Percentiles rank a stretch among this genome's conserved stretches.
Evolutionary conservation across 2,329 filamentous ascomycete species (phyloP).

Genomic region (Chrysoporthe austroafricana): DNA sequence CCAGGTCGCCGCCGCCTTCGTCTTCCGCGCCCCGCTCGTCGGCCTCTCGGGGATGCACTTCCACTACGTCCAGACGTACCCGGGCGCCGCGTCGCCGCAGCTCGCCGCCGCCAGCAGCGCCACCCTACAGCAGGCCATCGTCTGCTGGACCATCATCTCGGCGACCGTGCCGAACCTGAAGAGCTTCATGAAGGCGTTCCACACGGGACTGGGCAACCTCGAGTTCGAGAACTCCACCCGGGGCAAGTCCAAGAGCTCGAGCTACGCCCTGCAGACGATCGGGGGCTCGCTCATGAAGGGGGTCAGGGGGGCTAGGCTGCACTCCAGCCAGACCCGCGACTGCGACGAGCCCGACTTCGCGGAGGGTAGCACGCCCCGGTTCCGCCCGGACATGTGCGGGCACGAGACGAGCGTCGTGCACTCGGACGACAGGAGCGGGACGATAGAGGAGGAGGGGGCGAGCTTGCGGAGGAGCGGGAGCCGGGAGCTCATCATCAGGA

Average conservation of each 20-base stretch:
- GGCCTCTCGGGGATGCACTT: constrained; percentile 27
- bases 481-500: constrained; percentile 31
- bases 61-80: constrained; percentile 23
- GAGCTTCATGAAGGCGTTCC: constrained; percentile 32
- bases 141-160: constrained; percentile 32
- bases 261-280: constrained; percentile 15
- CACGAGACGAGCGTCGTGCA: constrained; percentile 9
- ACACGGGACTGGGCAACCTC: constrained; percentile 17
- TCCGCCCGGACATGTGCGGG: constrained; percentile 2
- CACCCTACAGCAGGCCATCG: constrained; percentile 30
- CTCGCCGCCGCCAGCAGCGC: constrained; percentile 29
- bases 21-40: constrained; percentile 32
- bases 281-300: constrained; percentile 9
- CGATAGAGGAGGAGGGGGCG: constrained; percentile 16
- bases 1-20: constrained; percentile 31
- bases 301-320: not conserved
- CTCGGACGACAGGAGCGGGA: constrained; percentile 1
- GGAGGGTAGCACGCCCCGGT: not conserved
- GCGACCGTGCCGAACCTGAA: constrained; percentile 33
- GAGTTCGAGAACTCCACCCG: not conserved
- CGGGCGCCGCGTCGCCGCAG: constrained; percentile 25
- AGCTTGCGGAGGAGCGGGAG: constrained; percentile 26
- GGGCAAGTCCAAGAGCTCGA: not conserved
- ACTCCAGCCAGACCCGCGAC: not conserved
- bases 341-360: not conserved